A percentile compares a stretch with the other conserved stretches of the same genome.
Conservation (phyloP, 2,329 filamentous ascomycete genomes). For the Tolypocladium pustulatum region DNA sequence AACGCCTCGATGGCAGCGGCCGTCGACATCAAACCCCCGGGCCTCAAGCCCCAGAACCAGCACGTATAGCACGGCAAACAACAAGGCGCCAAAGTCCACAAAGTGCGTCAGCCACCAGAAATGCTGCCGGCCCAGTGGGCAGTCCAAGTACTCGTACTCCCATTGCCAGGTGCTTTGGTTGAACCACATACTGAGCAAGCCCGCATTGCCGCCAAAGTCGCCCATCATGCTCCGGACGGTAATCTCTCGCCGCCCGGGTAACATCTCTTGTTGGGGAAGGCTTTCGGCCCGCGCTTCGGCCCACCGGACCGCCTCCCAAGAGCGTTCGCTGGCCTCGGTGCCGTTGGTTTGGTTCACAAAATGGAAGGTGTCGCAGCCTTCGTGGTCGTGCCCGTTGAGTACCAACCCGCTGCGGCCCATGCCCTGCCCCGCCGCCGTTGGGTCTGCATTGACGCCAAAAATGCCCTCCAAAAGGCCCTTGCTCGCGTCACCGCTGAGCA, state of each 20-base stretch:
- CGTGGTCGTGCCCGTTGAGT: constrained; percentile 89
- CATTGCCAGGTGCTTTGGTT: constrained; percentile 63
- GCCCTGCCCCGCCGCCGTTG: constrained; percentile 47
- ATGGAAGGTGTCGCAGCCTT: constrained; percentile 85
- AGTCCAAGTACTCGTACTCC: constrained; percentile 71
- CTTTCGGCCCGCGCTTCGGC: constrained; percentile 27
- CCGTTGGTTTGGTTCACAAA: constrained; percentile 55
- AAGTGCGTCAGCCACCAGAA: constrained; percentile 90
- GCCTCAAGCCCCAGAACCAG: constrained; percentile 14
- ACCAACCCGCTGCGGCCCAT: constrained; percentile 66
- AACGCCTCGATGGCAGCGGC: constrained; percentile 9
- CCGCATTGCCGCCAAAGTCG: constrained; percentile 84
- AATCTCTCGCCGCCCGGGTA: constrained; percentile 70
- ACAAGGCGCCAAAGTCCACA: constrained; percentile 44
- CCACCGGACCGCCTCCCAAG: constrained; percentile 42
- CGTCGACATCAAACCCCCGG: constrained; percentile 24
- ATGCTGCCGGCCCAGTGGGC: constrained; percentile 75
- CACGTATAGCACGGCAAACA: constrained; percentile 17
- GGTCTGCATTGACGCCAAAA: constrained; percentile 62
- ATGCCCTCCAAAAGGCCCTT: constrained; percentile 73
- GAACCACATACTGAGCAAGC: constrained; percentile 83
- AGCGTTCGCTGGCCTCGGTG: constrained; percentile 25
- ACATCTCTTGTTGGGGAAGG: constrained; percentile 28
- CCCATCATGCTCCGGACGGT: constrained; percentile 99
- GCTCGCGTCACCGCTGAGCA: constrained; percentile 64